These are phyloP conservation scores for Smittium culicis DNA, from an alignment of 371 early-diverging fungal species.

Conservation along the genomic window DNA sequence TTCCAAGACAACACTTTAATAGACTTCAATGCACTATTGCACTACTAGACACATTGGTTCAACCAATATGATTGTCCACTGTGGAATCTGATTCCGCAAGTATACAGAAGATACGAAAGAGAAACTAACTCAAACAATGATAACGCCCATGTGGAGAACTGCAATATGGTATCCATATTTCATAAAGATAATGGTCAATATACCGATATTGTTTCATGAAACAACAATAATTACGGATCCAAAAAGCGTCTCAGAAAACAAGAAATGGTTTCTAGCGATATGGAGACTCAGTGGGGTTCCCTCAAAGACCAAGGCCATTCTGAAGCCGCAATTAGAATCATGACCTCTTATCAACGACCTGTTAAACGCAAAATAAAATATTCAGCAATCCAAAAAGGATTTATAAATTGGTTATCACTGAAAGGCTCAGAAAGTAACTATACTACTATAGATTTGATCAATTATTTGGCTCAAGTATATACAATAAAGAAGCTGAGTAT, in stretches of 20 bases:
- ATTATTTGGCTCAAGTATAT: background rate
- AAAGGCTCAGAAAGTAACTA: background rate
- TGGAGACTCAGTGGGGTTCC: conserved; percentile 3
- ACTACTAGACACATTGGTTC: conserved; percentile 14
- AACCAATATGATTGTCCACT: conserved; percentile 19
- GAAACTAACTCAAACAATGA: background rate
- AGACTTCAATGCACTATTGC: conserved; percentile 25
- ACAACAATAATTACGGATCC: background rate
- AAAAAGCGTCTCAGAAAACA: conserved; percentile 2
- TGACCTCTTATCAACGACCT: conserved; percentile 1
- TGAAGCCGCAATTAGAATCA: background rate
- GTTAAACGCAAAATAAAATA: background rate
- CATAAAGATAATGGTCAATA: background rate
- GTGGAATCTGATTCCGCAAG: conserved; percentile 22
- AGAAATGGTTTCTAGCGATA: background rate
- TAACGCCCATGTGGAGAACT: conserved; percentile 7
- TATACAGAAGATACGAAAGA: conserved; percentile 19
- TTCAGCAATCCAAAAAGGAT: background rate
- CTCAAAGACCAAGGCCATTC: background rate
- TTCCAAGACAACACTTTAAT: conserved; percentile 18
- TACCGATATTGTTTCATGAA: background rate
- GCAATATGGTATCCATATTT: background rate
- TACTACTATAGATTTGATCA: conserved; percentile 3
- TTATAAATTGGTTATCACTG: background rate
- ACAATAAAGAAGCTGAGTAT: background rate